Percentiles rank a stretch among this genome's conserved stretches.
These are phyloP conservation scores for Diaporthe australafricana DNA, from an alignment of 2,329 filamentous ascomycete genomes.

Conservation along the genomic window DNA sequence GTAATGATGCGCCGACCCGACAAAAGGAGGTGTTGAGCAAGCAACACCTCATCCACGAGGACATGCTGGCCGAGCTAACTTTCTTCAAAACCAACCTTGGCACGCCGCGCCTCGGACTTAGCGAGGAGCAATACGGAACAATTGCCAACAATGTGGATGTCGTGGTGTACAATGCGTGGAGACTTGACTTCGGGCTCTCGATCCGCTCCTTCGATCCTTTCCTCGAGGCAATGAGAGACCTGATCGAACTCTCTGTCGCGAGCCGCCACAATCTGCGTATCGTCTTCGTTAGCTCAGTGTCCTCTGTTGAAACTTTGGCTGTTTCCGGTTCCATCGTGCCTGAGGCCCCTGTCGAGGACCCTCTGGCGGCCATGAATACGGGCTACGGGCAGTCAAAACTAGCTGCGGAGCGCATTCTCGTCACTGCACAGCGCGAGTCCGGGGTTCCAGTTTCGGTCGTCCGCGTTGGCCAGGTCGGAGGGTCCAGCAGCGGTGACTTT, in stretches of 20 bases:
- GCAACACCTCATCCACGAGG: too few relatives aligned
- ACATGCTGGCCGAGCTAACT: neutral
- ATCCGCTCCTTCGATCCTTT: conserved; percentile 41
- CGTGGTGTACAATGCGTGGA: conserved; percentile 42
- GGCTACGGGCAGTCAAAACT: conserved; percentile 43
- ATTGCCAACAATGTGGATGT: conserved; percentile 34
- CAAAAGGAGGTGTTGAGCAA: neutral
- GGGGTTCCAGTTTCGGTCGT: conserved; percentile 39
- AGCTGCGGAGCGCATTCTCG: conserved; percentile 39
- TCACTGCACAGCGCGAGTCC: conserved; percentile 9
- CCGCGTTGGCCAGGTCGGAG: conserved; percentile 41
- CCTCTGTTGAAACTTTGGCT: conserved; percentile 7
- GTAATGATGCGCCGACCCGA: neutral
- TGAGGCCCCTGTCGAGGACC: conserved; percentile 5
- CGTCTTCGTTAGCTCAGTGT: conserved; percentile 25
- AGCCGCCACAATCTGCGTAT: conserved; percentile 17
- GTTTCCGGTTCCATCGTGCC: neutral
- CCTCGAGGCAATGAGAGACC: conserved; percentile 33
- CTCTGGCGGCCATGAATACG: conserved; percentile 23
- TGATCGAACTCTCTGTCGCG: conserved; percentile 37
- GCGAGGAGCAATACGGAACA: neutral
- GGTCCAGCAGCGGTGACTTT: neutral
- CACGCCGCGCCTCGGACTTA: neutral
- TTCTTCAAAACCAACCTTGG: conserved; percentile 6
- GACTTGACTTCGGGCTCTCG: conserved; percentile 41